Evolutionary conservation across 306 rosid species (phyloP).

Genomic region (Casuarina cunninghamiana): DNA sequence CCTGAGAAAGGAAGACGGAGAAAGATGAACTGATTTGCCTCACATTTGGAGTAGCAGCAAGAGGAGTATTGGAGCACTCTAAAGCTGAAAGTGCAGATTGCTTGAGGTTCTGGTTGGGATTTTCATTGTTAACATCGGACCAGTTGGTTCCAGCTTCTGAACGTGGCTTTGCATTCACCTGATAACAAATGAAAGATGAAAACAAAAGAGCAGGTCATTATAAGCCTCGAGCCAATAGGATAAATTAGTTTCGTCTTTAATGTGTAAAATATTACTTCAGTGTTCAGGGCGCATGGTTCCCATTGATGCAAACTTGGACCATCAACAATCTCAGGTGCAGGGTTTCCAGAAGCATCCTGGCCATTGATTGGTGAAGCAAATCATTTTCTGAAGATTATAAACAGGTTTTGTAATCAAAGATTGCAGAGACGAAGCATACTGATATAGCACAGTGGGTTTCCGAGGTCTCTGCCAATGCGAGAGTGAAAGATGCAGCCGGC

Average conservation of each 20-base stretch:
- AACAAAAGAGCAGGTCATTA: not conserved
- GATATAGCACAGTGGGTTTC: not conserved
- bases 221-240: not conserved
- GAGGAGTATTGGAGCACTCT: conserved; percentile 1
- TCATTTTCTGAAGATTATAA: not conserved
- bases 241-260: not conserved
- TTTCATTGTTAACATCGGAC: not conserved
- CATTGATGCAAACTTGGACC: conserved; percentile 1
- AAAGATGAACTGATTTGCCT: not conserved
- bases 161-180: not conserved
- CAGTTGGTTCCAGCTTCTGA: not conserved
- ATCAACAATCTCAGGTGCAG: not conserved
- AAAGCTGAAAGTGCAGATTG: not conserved
- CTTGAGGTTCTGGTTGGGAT: not conserved
- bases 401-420: not conserved
- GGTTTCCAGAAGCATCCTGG: not conserved
- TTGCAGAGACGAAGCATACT: not conserved
- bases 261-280: not conserved
- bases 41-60: not conserved
- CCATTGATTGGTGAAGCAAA: no score
- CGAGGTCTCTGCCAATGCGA: not conserved
- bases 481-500: not conserved
- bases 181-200: not conserved
- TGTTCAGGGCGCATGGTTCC: not conserved
- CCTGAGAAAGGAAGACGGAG: not conserved